Evolutionary conservation across 2,329 filamentous ascomycete species (phyloP).

Genomic region (Fusarium burgessii): DNA sequence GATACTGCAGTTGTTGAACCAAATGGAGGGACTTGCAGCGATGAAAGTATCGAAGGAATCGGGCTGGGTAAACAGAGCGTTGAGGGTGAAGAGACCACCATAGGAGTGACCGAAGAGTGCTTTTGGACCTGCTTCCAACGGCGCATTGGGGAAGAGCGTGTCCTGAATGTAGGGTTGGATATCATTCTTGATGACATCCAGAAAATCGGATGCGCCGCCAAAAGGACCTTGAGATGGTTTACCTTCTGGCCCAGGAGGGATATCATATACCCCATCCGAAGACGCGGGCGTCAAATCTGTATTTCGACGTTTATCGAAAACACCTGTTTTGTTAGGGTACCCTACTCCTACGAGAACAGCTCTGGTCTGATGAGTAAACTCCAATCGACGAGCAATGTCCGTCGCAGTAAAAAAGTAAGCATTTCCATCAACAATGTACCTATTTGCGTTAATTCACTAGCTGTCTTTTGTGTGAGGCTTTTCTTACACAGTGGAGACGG

Average conservation of each 20-base stretch:
- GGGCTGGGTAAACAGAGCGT: constrained; percentile 56
- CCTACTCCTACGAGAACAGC: constrained; percentile 51
- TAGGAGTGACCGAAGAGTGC: constrained; percentile 63
- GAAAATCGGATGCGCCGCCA: constrained; percentile 59
- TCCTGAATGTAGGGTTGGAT: constrained; percentile 51
- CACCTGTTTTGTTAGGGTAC: constrained; percentile 44
- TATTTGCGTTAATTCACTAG: neutral
- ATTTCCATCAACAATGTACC: constrained; percentile 52
- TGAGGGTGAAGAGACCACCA: constrained; percentile 60
- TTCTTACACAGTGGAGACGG: constrained; percentile 46
- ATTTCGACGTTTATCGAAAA: constrained; percentile 47
- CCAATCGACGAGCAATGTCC: constrained; percentile 45
- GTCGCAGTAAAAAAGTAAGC: constrained; percentile 51
- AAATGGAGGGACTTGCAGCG: constrained; percentile 60
- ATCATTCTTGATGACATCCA: constrained; percentile 55
- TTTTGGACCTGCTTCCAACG: constrained; percentile 52
- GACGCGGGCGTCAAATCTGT: constrained; percentile 49
- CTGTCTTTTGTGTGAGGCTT: neutral
- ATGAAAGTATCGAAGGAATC: constrained; percentile 58
- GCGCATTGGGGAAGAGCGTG: constrained; percentile 36
- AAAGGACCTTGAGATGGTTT: constrained; percentile 39
- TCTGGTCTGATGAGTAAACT: constrained; percentile 41
- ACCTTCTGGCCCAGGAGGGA: constrained; percentile 33
- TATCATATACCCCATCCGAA: constrained; percentile 30
- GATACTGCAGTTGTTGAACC: constrained; percentile 60